Evolutionary conservation across 306 rosid genomes (phyloP), one percentile per base, ranked within the genome.

Genomic region (Sphenostylis stenocarpa): DNA sequence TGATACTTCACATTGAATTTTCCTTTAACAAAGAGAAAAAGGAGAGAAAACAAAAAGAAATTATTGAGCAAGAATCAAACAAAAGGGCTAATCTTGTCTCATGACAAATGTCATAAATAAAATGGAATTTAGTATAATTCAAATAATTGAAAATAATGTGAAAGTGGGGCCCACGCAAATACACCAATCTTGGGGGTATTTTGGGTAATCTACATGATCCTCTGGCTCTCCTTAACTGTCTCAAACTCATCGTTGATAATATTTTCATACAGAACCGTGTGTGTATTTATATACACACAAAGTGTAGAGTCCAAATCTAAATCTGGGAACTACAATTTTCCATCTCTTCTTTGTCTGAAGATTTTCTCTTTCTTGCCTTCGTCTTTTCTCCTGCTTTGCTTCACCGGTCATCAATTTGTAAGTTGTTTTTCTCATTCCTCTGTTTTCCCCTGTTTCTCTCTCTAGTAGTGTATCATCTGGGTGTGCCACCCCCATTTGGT

Each of bases 251-350:
- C 15, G 74, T 51, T 49, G 41, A 75, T 63, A 20, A 41, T 0
- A 65, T 11, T 49, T 38, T n/a, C 62, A 70, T n/a, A 29, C 47
- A 20, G 33, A 19, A 73, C 7, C 38, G 77, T 67, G 63, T 58
- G 14, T 56, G n/a, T 63, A 76, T 19, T 43, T 17, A 53, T 5
- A 45, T 1, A 38, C 1, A 2, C 51, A 49, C 60, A 60, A 2
- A 26, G 73, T 48, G 23, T 34, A 77, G 49, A 67, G 75, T 77
- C 75, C 78, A 68, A 77, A 80, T 80, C 80, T 31, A 67, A 34
- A 43, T 55, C 78, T 73, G 61, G 6, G 17, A 53, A 67, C 23
- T 57, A 49, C 55, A 62, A 21, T 82, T 64, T 58, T 74, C 65
- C 76, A 43, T 60, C 47, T 24, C 47, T 19, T 49, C 23, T 34